Base-by-base conservation (phyloP, 257 asterid genomes). In the Capsicum rhomboideum region DNA sequence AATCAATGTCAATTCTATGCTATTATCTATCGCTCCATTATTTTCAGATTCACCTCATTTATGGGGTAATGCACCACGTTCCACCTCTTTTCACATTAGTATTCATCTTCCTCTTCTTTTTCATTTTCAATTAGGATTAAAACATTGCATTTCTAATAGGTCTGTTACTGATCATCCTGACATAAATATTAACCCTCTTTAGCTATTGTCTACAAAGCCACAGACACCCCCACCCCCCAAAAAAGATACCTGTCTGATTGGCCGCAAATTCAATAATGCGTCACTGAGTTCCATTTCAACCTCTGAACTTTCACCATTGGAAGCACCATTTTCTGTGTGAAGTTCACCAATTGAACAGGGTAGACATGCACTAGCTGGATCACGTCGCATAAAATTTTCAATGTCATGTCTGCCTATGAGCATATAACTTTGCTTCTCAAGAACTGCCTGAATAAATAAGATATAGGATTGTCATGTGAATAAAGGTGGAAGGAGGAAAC, bases 361-460 rank as follows among this genome's bases (percentile, higher is more conserved):
- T 82, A 93, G 90, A 87, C 95, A 92, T 71, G 92, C 90, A 89
- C 96, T 93, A 79, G 98, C 93, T 42, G 97, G 95, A 90, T 95
- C 98, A 86, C 90, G 91, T 37, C 88, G 97, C 94, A 97, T 90
- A 87, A 95, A 93, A 86, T 95, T 93, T 85, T 97, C 98, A 78
- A 97, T 88, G 55, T 97, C 99, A 89, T 97, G 94, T 87, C 99
- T 92, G 84, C 99, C 99, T 80, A 97, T 95, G 84, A 97, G 97
- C 98, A 95, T 95, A 85, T 95, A 97, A 90, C 99, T 97, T 91
- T 93, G 98, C 93, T 97, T 97, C 94, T 97, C 99, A 81, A 97
- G 98, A 89, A 97, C 99, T 80, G 99, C 98, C 99, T 97, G 94
- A 86, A 89, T 77, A 77, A 49, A 77, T 26, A 49, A 77, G 28